phyloP scores from a whole-genome alignment of 2,329 filamentous ascomycete genomes.

The Stemphylium lycopersici region DNA sequence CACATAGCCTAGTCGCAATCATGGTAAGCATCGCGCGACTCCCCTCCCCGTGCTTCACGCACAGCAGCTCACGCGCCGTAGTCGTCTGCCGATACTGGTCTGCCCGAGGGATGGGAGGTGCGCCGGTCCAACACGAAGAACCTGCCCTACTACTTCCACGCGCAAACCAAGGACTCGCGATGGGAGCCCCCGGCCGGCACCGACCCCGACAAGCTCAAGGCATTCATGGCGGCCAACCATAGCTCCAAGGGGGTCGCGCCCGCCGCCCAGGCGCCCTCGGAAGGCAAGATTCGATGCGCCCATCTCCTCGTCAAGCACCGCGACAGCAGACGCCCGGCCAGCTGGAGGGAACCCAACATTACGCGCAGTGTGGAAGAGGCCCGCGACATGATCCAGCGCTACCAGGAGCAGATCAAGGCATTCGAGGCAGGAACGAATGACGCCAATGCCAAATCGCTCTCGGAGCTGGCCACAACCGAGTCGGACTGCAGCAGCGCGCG shows the following conservation, averaged over 20 bases:
- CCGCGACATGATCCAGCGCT: conserved; percentile 72
- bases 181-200: conserved; percentile 93
- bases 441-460: conserved; percentile 57
- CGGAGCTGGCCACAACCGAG: conserved; percentile 84
- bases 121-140: conserved; percentile 98
- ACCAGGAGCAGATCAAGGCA: conserved; percentile 78
- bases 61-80: conserved; percentile 32
- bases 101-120: conserved; percentile 90
- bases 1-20: conserved; percentile 5
- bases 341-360: conserved; percentile 91
- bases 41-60: neutral
- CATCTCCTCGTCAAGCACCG: conserved; percentile 94
- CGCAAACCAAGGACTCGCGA: conserved; percentile 81
- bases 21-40: conserved; percentile 38
- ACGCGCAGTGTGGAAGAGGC: conserved; percentile 89
- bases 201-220: conserved; percentile 89
- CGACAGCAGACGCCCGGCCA: conserved; percentile 84
- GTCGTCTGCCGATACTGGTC: conserved; percentile 59
- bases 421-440: conserved; percentile 57
- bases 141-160: conserved; percentile 98
- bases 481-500: conserved; percentile 95
- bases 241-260: conserved; percentile 60
- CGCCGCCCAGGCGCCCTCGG: conserved; percentile 46
- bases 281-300: conserved; percentile 88
- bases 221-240: conserved; percentile 91